Evolutionary conservation across 2,329 filamentous ascomycete species (phyloP).

Genomic region (Penicillium sp.): DNA sequence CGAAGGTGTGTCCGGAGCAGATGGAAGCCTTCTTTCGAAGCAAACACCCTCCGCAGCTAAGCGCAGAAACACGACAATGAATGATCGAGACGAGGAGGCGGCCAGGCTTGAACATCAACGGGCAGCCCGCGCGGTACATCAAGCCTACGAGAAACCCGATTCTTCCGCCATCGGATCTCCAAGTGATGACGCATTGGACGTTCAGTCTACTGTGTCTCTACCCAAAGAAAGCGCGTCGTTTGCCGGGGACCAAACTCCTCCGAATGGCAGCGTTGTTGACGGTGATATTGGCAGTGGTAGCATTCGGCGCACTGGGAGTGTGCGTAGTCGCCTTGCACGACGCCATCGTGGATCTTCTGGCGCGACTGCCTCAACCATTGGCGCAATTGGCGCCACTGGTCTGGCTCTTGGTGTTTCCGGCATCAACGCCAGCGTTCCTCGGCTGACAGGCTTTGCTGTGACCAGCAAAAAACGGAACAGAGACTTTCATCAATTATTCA

Average conservation of each 20-base stretch:
- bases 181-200: constrained; percentile 30
- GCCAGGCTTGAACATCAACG: constrained; percentile 55
- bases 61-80: constrained; percentile 33
- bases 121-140: constrained; percentile 55
- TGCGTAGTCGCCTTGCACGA: constrained; percentile 57
- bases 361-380: constrained; percentile 62
- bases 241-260: constrained; percentile 59
- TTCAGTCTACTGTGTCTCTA: constrained; percentile 26
- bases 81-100: constrained; percentile 46
- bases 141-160: constrained; percentile 50
- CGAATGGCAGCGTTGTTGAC: constrained; percentile 59
- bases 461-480: constrained; percentile 93
- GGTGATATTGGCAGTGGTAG: constrained; percentile 50
- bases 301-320: constrained; percentile 60
- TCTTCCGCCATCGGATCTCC: constrained; percentile 35
- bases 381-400: constrained; percentile 65
- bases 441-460: constrained; percentile 89
- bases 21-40: constrained; percentile 35
- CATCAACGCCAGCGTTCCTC: constrained; percentile 56
- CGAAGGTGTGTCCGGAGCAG: constrained; percentile 32
- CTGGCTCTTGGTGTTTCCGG: constrained; percentile 61
- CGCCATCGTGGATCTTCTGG: constrained; percentile 79
- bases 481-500: constrained; percentile 89
- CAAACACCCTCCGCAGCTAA: constrained; percentile 26
- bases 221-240: constrained; percentile 20